Evolutionary conservation across 1,139 yeast genomes (phyloP).

Genomic region (Candida sp.): DNA sequence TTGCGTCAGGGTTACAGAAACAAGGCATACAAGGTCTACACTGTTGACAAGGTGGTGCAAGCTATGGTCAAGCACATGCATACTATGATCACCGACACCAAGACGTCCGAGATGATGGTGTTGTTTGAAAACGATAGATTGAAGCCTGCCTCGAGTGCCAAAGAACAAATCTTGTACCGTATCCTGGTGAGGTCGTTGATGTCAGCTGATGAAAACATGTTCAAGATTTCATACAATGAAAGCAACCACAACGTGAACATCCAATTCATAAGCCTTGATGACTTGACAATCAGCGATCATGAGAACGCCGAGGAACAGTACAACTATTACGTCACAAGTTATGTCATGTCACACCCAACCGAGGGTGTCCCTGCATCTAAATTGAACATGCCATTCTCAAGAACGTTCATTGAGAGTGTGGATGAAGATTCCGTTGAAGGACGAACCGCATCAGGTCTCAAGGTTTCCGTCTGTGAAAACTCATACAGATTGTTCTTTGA

Average conservation of each 20-base stretch:
- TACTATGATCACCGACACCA: constrained; percentile 75
- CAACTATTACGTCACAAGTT: constrained; percentile 93
- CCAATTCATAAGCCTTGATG: constrained; percentile 88
- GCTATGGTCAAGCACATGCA: constrained; percentile 92
- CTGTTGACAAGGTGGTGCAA: constrained; percentile 92
- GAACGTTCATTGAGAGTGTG: constrained; percentile 59
- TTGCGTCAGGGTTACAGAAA: constrained; percentile 95
- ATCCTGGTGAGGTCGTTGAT: constrained; percentile 84
- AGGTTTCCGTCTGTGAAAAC: constrained; percentile 80
- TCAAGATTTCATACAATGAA: constrained; percentile 78
- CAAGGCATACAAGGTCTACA: constrained; percentile 89
- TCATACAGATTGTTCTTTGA: constrained; percentile 85
- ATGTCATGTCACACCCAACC: constrained; percentile 94
- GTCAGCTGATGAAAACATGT: constrained; percentile 89
- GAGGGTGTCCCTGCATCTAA: constrained; percentile 93
- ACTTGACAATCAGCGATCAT: constrained; percentile 81
- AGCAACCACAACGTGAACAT: constrained; percentile 59
- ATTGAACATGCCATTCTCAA: constrained; percentile 74
- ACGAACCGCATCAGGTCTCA: constrained; percentile 69
- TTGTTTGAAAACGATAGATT: constrained; percentile 84
- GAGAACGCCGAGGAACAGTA: constrained; percentile 80
- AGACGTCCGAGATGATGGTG: constrained; percentile 79
- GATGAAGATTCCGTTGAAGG: constrained; percentile 72
- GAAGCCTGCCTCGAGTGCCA: constrained; percentile 67
- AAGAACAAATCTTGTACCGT: constrained; percentile 89